Evolutionary conservation across 148 eudicot genomes (phyloP).

Genomic region (Salicornia ramosissima): DNA sequence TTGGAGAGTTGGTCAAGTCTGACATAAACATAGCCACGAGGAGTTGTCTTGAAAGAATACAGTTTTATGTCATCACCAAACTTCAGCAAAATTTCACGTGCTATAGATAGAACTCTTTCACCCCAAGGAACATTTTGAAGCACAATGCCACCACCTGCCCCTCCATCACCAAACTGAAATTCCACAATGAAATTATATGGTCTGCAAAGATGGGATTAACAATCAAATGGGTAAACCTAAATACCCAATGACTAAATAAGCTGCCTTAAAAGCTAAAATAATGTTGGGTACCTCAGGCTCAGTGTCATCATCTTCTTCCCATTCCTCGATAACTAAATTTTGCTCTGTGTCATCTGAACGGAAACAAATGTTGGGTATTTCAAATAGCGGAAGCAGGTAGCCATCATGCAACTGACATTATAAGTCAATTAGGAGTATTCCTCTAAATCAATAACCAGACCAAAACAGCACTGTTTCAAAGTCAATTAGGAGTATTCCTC

Average conservation of each 20-base stretch:
- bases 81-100: slow-evolving; percentile 55
- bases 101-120: slow-evolving; percentile 63
- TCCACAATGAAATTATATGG: slow-evolving; percentile 4
- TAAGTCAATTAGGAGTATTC: no score
- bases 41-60: slow-evolving; percentile 70
- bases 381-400: not conserved
- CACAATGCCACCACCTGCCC: slow-evolving; percentile 92
- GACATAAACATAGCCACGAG: slow-evolving; percentile 76
- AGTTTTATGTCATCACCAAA: slow-evolving; percentile 65
- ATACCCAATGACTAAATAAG: not conserved
- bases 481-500: no score
- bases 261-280: not conserved
- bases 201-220: not conserved
- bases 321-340: slow-evolving; percentile 47
- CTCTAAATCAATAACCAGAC: no score
- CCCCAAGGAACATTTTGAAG: slow-evolving; percentile 86
- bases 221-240: not conserved
- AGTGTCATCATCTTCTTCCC: slow-evolving; percentile 89
- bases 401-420: not conserved
- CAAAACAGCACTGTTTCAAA: no score
- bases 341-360: slow-evolving; percentile 49
- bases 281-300: slow-evolving; percentile 63
- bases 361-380: not conserved
- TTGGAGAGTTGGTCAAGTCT: slow-evolving; percentile 76
- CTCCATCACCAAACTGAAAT: slow-evolving; percentile 83